Evolutionary conservation across 352 stramenopile genomes (phyloP), one percentile per base, ranked within the genome.

Genomic region (Pythium myriotylum): DNA sequence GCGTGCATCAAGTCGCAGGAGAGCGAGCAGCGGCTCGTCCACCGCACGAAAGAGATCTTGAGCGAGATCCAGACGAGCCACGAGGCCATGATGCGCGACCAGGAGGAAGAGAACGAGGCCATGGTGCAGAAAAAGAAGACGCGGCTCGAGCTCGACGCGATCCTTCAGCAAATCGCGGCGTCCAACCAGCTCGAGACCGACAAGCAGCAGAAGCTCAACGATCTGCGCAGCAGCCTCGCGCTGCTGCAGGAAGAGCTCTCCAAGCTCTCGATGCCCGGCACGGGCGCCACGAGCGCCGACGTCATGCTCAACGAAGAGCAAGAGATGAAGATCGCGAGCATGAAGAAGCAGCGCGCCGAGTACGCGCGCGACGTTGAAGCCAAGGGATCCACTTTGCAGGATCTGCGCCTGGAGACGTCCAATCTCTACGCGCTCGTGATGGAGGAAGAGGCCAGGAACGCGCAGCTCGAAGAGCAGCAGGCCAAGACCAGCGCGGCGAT

Each of bases 1-100:
- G 79, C 76, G 41, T 87, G 81, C 61, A 67, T 81, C 62, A 94
- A 92, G 73, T 92, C 82, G 0, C 84, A 94, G 48, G 84, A 94
- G 64, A 94, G 82, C 65, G 82, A 94, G 58, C 79, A 90, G 47
- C 79, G 80, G 1, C 67, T 94, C 29, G 26, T 90, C 10, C 67
- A 82, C 24, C 82, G 81, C 37, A 87, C 79, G 4, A 86, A 88
- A 24, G 81, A 94, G 56, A 89, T 94, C 37, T 49, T 90, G 39
- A 69, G 62, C 13, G 81, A 94, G 70, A 92, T 92, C 56, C 79
- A 86, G 37, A 83, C 72, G 17, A 92, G 77, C 51, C 82, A 91
- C 52, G 81, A 90, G 43, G 79, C 77, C 40, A 84, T 89, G 74
- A 58, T 86, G 60, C 82, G 81, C 16, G 85, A 94, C 59, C 77